Evolutionary conservation across 306 rosid genomes (phyloP), one percentile per base, ranked within the genome.

Genomic region (Crotalaria pallida): DNA sequence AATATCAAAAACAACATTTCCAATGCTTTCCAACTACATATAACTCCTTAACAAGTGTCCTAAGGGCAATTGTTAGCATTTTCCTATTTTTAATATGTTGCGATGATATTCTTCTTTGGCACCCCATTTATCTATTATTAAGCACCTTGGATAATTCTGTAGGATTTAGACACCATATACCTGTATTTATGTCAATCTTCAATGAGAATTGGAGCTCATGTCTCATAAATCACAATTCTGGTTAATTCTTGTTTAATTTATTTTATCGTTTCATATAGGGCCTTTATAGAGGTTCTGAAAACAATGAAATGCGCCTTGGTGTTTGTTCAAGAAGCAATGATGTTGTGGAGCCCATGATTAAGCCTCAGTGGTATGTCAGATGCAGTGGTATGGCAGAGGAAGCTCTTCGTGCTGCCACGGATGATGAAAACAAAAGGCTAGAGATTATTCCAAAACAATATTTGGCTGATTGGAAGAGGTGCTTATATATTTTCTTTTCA

Each of bases 241-340:
- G 17, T 18, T 52, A 44, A 50, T 58, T 72, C 13, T 3, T 52
- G 7, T 49, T 67, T 79, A 61, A 72, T 74, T 48, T 78, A 11
- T 36, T 44, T 69, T 73, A 55, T 80, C 48, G 67, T 67, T 79
- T 44, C 61, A 11, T 74, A 58, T 74, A 88, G 98, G 95, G 92
- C 33, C 94, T 94, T 62, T 87, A 85, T 73, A 85, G 84, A 83
- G 97, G 92, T 74, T 90, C 88, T 58, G 88, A 85, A 74, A 81
- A 78, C 75, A 94, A 94, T 77, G 98, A 90, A 74, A 94, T 94
- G 98, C 92, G 95, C 57, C 96, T 94, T 67, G 97, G 97, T 44
- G 69, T 85, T 10, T 90, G 97, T 85, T 90, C 96, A 74, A 87
- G 99, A 85, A 94, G 82, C 80, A 86, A 88, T 80, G 99, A 90